Evolutionary conservation across 2,329 filamentous ascomycete species (phyloP), one percentile per base, ranked within the genome.

Genomic region (Neonectria coccinea): DNA sequence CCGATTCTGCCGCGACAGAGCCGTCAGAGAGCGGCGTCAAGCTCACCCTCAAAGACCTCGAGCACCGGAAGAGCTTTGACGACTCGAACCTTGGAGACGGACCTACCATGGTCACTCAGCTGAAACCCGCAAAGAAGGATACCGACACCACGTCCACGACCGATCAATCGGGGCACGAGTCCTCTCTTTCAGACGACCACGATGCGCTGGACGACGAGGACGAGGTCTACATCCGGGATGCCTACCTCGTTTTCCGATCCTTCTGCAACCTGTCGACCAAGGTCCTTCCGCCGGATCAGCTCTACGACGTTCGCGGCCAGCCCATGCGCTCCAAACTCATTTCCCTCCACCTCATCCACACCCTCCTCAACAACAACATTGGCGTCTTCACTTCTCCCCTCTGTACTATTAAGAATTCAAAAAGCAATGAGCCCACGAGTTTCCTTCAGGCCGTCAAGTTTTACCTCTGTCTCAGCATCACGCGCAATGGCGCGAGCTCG

Each of bases 181-280:
- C 84, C 59, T 80, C 82, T 16, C 76, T 79, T 2, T 83, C 87
- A 33, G 88, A 91, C 59, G 81, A 84, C 22, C 76, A 86, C 25
- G 89, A 93, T 59, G 81, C 83, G 20, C 80, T 89, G 20, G 89
- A 91, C 59, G 85, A 86, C 29, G 94, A 97, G 76, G 96, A 99
- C 75, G 96, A 99, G 77, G 93, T 98, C 20, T 98, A 97, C 77
- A 94, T 98, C 73, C 92, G 96, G 72, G 96, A 99, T 80, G 94
- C 96, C 10, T 99, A 98, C 79, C 87, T 99, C 22, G 94, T 99
- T 50, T 98, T 99, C 82, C 89, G 96, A 33, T 97, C 96, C 3
- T 96, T 99, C 82, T 99, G 97, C 85, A 97, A 97, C 79, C 84
- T 99, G 50, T 97, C 95, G 64, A 97, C 95, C 67, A 99, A 99